Evolutionary conservation across 1,284 basidiomycete genomes (phyloP).

Genomic region (Cutaneotrichosporon curvatum): DNA sequence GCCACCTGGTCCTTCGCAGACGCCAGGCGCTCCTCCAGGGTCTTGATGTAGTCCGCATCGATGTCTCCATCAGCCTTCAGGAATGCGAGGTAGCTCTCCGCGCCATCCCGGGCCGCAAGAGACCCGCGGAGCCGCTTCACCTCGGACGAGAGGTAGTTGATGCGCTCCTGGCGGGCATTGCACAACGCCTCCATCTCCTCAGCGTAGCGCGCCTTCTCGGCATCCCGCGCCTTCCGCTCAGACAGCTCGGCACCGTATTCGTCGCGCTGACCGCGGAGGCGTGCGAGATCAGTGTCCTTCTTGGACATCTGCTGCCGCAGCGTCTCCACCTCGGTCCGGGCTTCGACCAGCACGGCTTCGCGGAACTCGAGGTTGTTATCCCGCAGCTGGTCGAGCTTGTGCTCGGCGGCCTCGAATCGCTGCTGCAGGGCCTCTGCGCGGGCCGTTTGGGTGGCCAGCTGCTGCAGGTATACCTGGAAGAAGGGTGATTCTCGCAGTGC

Average conservation of each 20-base stretch:
- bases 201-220: constrained; percentile 55
- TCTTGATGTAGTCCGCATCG: constrained; percentile 58
- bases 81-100: constrained; percentile 65
- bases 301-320: constrained; percentile 46
- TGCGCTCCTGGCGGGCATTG: constrained; percentile 69
- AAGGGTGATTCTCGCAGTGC: constrained; percentile 35
- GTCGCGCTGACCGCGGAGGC: constrained; percentile 75
- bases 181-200: constrained; percentile 67
- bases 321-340: constrained; percentile 31
- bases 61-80: constrained; percentile 57
- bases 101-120: constrained; percentile 65
- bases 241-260: constrained; percentile 63
- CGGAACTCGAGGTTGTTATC: constrained; percentile 36
- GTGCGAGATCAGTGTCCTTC: constrained; percentile 65
- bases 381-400: constrained; percentile 32
- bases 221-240: constrained; percentile 64
- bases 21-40: constrained; percentile 57
- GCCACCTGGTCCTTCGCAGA: constrained; percentile 23
- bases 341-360: constrained; percentile 32
- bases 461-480: constrained; percentile 40
- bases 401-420: constrained; percentile 28
- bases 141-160: constrained; percentile 66
- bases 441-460: constrained; percentile 26
- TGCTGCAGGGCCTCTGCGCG: constrained; percentile 30
- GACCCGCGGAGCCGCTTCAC: constrained; percentile 66